phyloP scores from a whole-genome alignment of 177 flowering plant genomes.

The Telopea speciosissima region DNA sequence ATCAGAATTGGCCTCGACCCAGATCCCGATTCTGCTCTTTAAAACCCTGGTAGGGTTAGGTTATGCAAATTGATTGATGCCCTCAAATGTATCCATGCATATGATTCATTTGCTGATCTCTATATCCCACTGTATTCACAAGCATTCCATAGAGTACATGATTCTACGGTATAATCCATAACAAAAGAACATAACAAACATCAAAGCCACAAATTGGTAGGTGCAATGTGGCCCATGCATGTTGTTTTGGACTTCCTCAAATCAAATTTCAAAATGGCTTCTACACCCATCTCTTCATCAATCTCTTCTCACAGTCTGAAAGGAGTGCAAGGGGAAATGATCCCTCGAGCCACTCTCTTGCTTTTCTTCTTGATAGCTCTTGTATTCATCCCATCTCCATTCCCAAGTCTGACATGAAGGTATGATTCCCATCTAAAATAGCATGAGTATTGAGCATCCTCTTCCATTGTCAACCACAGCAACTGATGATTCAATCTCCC shows the following conservation, averaged over 20 bases:
- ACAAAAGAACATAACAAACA: background rate
- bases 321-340: background rate
- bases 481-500: background rate
- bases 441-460: background rate
- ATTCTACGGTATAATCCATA: background rate
- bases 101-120: background rate
- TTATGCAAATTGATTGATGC: too few relatives aligned
- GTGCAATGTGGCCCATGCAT: background rate
- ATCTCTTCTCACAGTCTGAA: background rate
- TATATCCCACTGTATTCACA: constrained; percentile 18
- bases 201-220: background rate
- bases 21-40: too few relatives aligned
- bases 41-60: too few relatives aligned
- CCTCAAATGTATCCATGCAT: background rate
- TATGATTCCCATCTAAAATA: background rate
- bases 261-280: background rate
- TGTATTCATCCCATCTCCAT: background rate
- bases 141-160: constrained; percentile 18
- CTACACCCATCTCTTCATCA: background rate
- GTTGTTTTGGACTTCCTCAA: background rate
- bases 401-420: background rate
- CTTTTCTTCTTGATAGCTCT: background rate
- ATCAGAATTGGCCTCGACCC: too few relatives aligned
- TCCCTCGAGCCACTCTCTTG: too few relatives aligned
- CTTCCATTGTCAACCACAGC: background rate